These are phyloP conservation scores for Pyrenula massariospora DNA, from an alignment of 495 filamentous ascomycete genomes.

Conservation along the genomic window DNA sequence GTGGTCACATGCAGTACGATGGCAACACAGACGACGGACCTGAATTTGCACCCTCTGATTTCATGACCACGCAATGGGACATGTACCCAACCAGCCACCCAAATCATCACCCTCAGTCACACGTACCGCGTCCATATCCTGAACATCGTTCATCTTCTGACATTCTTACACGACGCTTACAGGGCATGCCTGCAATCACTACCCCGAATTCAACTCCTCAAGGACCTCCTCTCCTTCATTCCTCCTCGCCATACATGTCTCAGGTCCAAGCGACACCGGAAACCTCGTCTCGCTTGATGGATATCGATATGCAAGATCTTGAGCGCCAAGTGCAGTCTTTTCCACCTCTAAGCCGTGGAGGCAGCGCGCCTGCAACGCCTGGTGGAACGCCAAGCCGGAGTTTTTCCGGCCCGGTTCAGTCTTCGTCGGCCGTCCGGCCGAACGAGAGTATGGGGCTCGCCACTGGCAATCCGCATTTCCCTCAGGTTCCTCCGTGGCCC, in stretches of 20 bases:
- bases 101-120: neutral
- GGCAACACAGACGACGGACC: neutral
- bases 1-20: neutral
- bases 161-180: neutral
- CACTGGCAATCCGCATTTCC: neutral
- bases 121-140: neutral
- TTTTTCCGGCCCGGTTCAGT: neutral
- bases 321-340: neutral
- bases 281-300: neutral
- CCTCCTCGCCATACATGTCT: neutral
- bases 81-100: neutral
- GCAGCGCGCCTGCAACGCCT: neutral
- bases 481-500: too few species aligned
- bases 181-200: neutral
- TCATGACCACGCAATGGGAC: neutral
- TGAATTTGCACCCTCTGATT: neutral
- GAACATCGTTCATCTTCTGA: neutral
- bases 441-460: neutral
- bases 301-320: neutral
- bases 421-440: neutral
- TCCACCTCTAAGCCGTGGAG: neutral
- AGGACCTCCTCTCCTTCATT: neutral
- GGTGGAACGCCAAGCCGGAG: neutral
- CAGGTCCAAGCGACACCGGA: neutral
- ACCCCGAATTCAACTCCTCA: neutral